Evolutionary conservation across 1,284 basidiomycete species (phyloP).

Genomic region (Filobasidium uniguttulatum): DNA sequence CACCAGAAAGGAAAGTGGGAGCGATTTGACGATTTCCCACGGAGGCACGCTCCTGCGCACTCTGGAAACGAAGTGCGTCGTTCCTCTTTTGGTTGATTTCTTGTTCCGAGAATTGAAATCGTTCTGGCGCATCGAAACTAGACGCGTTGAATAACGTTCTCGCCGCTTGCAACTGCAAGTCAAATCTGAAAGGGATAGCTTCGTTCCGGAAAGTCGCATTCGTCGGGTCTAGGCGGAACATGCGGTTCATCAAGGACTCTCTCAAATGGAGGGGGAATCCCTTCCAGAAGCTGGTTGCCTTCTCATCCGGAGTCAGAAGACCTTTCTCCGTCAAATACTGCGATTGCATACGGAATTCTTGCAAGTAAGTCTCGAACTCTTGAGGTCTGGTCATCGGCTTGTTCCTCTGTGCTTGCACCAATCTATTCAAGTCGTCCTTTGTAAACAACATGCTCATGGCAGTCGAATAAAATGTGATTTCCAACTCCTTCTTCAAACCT

Average conservation of each 20-base stretch:
- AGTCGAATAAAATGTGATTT: neutral
- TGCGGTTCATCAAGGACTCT: neutral
- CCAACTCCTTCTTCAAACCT: neutral
- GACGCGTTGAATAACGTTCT: neutral
- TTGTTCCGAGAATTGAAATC: neutral
- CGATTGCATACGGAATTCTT: neutral
- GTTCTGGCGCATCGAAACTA: neutral
- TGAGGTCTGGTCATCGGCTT: neutral
- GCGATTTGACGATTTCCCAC: no score
- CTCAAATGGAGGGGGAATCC: neutral
- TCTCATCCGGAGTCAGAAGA: neutral
- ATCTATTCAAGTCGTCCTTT: neutral
- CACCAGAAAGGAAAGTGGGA: no score
- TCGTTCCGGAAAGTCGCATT: neutral
- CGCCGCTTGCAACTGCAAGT: neutral
- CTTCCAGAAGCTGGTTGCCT: neutral
- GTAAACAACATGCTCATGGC: neutral
- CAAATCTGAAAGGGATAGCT: neutral
- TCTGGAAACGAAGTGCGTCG: no score
- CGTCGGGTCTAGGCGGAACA: neutral
- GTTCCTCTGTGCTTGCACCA: neutral
- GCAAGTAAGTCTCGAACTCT: neutral
- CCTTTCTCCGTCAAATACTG: neutral
- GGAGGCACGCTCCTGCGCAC: no score
- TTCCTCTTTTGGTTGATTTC: neutral